phyloP scores from a whole-genome alignment of 108 stramenopile species.

The Hondaea fermentalgiana region DNA sequence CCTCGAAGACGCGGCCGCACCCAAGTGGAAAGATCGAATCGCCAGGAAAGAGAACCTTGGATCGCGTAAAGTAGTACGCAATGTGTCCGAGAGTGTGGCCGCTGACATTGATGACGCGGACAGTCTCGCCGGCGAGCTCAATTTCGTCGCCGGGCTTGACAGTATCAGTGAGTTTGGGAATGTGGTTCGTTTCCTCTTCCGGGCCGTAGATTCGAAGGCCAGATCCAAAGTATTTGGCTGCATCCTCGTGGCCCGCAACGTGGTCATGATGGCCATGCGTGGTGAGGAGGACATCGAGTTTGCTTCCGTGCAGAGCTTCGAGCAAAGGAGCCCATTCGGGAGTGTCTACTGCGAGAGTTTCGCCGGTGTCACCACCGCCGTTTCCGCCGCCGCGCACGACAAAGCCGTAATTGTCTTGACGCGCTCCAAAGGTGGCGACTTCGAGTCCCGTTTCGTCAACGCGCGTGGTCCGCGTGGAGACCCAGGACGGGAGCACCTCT shows the following conservation, averaged over 20 bases:
- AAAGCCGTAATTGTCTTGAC: constrained; percentile 37
- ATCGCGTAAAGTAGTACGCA: constrained; percentile 63
- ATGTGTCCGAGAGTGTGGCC: constrained; percentile 74
- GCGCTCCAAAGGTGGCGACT: not conserved
- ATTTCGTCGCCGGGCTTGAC: constrained; percentile 53
- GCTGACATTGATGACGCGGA: constrained; percentile 61
- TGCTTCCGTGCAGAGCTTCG: constrained; percentile 48
- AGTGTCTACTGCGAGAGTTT: constrained; percentile 70
- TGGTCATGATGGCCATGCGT: constrained; percentile 61
- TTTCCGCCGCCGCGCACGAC: constrained; percentile 53
- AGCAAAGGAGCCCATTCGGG: constrained; percentile 55
- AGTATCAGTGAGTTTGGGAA: constrained; percentile 56
- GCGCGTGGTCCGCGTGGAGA: not conserved
- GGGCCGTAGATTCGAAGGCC: constrained; percentile 56
- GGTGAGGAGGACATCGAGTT: constrained; percentile 63
- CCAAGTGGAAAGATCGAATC: constrained; percentile 70
- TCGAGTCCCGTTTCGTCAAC: not conserved
- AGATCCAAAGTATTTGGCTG: constrained; percentile 27
- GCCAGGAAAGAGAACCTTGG: constrained; percentile 60
- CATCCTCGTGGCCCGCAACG: constrained; percentile 60
- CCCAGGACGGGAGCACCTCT: not conserved
- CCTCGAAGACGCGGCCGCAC: constrained; percentile 79
- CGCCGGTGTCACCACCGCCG: constrained; percentile 28
- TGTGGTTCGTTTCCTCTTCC: constrained; percentile 45
- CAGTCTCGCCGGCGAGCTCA: constrained; percentile 47